Evolutionary conservation across 2,329 filamentous ascomycete species (phyloP), one percentile per base, ranked within the genome.

Genomic region (Arachnomyces sp.): DNA sequence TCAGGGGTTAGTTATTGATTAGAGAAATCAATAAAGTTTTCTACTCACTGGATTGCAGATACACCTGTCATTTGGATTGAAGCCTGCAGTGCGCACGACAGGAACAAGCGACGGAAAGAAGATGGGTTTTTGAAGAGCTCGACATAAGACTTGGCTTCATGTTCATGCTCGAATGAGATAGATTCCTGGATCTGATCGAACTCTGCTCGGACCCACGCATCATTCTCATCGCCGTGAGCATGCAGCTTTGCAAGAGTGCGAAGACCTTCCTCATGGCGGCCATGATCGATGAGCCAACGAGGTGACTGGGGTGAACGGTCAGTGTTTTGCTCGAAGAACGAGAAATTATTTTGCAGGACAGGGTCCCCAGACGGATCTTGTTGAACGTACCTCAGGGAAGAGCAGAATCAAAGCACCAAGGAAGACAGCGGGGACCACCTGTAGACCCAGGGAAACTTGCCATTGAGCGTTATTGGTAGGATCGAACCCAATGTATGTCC

Each of bases 31-130:
- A 31, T 35, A 31, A 13, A n/a, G n/a, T n/a, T 16, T 14, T 9
- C n/a, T 13, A 17, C 57, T 55, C 48, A 62, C 55, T 88, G 82
- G 48, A 87, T 86, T 1, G 80, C 79, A 2, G 72, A 76, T 0
- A 82, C 80, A 48, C 83, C 84, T 0, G 83, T 88, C 80, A 89
- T 85, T 57, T 88, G 84, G 2, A 81, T 70, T 0, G 76, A 77
- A 0, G 79, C 82, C 57, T 88, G 84, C 1, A 87, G 64, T 1
- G 82, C 71, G 50, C 74, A 77, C 28, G 79, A 80, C 7, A 88
- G 68, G 56, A 87, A 79, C 4, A 88, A 68, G 12, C 84, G 76
- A 20, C 83, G 79, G 68, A 87, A 84, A 28, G 73, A 79, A 1
- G 80, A 78, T 53, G 66, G 71, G 51, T 75, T 74, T 8, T 56